Base-by-base conservation (phyloP, 2,329 filamentous ascomycete species). In the Curvularia verruculosa region DNA sequence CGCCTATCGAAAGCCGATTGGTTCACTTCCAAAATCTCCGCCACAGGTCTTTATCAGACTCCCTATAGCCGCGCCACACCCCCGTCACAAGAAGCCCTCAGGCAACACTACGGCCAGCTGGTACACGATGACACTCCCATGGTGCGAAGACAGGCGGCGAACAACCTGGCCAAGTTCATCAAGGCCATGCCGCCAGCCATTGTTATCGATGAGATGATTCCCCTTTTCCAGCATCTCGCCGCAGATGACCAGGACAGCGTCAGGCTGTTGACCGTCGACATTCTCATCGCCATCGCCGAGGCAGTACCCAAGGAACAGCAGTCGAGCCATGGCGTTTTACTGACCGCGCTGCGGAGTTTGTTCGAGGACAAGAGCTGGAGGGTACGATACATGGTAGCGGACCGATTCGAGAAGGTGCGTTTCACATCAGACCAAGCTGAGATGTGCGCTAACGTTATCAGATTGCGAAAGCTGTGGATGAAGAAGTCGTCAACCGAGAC, bases 291-390 rank as follows among this genome's bases (percentile, higher is more conserved):
- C 37, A 96, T 99, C 71, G 94, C 95, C 60, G 95, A 99, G 79
- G 92, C 94, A 57, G 93, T 99, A 28, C 95, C 95, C 59, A 98
- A 98, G 80, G 95, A 98, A 78, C 93, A 99, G 77, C 95, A 99
- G 79, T 89, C 92, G 44, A 97, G 93, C 79, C 94, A 98, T 73
- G 95, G 94, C 51, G 92, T 98, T 54, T 82, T 99, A 56, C 83
- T 99, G 71, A 94, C 91, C 49, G 92, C 94, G 44, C 81, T 99
- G 72, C 89, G 95, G 70, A 96, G 87, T 80, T 80, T 99, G 73
- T 98, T 99, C 80, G 95, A 97, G 73, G 95, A 99, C 78, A 99
- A 98, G 86, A 98, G 95, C 81, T 99, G 95, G 95, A 88, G 95
- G 73, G 95, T 99, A 59, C 87, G 95, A 76, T 99, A 98, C 79